Evolutionary conservation across 805 yeast genomes (phyloP).

Genomic region (Metschnikowia baotianmanensis): DNA sequence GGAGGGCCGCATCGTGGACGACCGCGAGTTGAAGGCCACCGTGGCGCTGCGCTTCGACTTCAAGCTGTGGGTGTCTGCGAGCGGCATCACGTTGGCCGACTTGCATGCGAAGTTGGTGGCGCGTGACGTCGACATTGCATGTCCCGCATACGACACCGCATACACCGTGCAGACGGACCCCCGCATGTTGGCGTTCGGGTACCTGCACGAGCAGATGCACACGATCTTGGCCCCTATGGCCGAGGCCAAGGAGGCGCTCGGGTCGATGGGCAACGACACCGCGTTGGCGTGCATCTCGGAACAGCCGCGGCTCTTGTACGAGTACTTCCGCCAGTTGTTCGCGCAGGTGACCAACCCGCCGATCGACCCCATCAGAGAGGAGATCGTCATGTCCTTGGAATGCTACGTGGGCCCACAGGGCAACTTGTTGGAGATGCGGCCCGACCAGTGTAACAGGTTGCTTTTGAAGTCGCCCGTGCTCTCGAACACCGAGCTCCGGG

Average conservation of each 20-base stretch:
- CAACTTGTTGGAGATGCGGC: constrained; percentile 86
- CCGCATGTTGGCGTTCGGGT: constrained; percentile 81
- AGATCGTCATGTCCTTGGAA: constrained; percentile 94
- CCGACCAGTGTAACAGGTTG: constrained; percentile 88
- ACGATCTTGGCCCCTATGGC: constrained; percentile 93
- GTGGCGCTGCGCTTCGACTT: constrained; percentile 86
- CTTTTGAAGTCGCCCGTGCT: constrained; percentile 80
- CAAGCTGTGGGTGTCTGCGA: constrained; percentile 89
- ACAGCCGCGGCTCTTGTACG: constrained; percentile 87
- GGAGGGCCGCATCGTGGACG: constrained; percentile 91
- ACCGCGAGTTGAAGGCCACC: constrained; percentile 75
- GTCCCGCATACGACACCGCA: constrained; percentile 14
- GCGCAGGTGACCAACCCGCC: constrained; percentile 99
- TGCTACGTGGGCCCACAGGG: constrained; percentile 99
- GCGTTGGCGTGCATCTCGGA: constrained; percentile 93
- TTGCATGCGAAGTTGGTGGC: constrained; percentile 56
- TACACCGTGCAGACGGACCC: constrained; percentile 73
- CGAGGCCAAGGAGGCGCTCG: constrained; percentile 90
- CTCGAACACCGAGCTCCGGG: constrained; percentile 67
- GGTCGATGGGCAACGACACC: constrained; percentile 98
- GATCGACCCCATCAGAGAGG: constrained; percentile 96
- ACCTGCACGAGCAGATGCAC: constrained; percentile 89
- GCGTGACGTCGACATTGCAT: constrained; percentile 27
- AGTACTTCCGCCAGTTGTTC: constrained; percentile 91
- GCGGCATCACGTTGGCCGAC: constrained; percentile 80